Evolutionary conservation across 768 basidiomycete genomes (phyloP).

Genomic region (Porphyrellus cyaneotinctus): DNA sequence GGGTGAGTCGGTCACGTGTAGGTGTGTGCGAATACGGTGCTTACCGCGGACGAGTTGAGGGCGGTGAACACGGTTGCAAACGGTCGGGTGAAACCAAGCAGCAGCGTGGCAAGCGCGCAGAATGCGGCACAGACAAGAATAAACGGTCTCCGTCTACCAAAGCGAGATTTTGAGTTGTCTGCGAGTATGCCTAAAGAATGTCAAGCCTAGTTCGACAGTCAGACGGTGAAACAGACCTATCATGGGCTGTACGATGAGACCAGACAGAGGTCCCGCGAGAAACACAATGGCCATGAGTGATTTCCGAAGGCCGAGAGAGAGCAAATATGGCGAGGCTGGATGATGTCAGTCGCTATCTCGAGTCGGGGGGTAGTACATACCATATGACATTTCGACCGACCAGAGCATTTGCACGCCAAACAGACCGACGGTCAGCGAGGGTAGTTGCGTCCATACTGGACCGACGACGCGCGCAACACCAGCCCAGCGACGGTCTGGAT

Average conservation of each 20-base stretch:
- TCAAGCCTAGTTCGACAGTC: background rate
- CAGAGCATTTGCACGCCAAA: conserved; percentile 87
- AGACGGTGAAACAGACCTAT: conserved; percentile 50
- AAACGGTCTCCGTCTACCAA: conserved; percentile 83
- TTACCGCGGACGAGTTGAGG: background rate
- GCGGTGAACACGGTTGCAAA: conserved; percentile 5
- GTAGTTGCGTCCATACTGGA: conserved; percentile 62
- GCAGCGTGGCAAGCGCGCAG: conserved; percentile 50
- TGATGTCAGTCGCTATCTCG: background rate
- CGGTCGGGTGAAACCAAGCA: conserved; percentile 1
- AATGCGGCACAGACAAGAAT: conserved; percentile 70
- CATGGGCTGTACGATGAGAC: conserved; percentile 86
- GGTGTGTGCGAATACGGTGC: background rate
- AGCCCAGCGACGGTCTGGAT: conserved; percentile 37
- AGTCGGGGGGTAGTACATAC: conserved; percentile 24
- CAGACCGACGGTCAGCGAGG: conserved; percentile 71
- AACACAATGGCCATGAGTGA: conserved; percentile 88
- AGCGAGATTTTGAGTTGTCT: conserved; percentile 78
- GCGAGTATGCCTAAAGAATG: conserved; percentile 53
- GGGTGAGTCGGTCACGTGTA: background rate
- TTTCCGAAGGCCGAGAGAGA: conserved; percentile 84
- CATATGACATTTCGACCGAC: conserved; percentile 95
- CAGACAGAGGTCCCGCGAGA: conserved; percentile 86
- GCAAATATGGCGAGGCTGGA: conserved; percentile 79
- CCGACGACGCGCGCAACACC: conserved; percentile 62